Evolutionary conservation across 2,329 filamentous ascomycete genomes (phyloP).

Genomic region (Dactylellina parvicollis): DNA sequence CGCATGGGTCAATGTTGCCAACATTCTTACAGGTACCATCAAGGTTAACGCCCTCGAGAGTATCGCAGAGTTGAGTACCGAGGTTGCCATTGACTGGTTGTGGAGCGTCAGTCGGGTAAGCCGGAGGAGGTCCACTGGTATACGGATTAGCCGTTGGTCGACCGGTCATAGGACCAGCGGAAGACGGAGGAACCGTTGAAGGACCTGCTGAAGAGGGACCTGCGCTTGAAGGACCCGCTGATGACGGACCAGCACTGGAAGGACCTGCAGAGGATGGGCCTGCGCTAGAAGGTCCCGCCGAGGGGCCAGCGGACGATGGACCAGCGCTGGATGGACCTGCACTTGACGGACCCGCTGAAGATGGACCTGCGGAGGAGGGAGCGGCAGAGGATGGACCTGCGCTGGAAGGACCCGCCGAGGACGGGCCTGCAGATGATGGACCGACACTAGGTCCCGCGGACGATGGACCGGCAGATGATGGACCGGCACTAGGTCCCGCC

Average conservation of each 20-base stretch:
- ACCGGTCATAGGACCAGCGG: background rate
- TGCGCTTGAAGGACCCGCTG: background rate
- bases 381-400: background rate
- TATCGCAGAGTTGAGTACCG: constrained; percentile 33
- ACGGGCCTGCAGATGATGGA: background rate
- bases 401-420: background rate
- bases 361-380: background rate
- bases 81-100: constrained; percentile 4
- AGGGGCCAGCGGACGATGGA: background rate
- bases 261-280: background rate
- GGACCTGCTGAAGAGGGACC: background rate
- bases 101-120: background rate
- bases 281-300: background rate
- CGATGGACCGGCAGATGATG: background rate
- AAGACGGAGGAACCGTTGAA: background rate
- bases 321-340: background rate
- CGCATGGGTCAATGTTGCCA: constrained; percentile 34
- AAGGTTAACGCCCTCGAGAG: constrained; percentile 8
- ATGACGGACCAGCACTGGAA: background rate
- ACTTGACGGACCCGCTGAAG: background rate
- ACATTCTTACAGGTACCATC: constrained; percentile 27
- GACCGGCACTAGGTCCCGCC: background rate
- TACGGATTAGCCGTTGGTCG: background rate
- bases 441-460: background rate
- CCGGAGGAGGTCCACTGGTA: background rate